Evolutionary conservation across 345 rosid genomes (phyloP).

Genomic region (Microcos paniculata): DNA sequence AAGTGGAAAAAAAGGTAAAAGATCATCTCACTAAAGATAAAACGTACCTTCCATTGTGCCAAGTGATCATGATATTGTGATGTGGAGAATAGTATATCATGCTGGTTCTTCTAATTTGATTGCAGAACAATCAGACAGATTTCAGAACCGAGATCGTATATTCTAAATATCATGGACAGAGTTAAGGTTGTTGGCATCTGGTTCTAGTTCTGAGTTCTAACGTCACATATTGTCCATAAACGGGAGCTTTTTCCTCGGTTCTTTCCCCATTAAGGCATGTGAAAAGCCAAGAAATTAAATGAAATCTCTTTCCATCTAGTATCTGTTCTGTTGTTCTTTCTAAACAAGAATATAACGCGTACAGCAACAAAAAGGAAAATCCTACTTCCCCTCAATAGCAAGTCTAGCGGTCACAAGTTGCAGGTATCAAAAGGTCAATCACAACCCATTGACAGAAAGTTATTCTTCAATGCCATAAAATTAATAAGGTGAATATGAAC

Average conservation of each 20-base stretch:
- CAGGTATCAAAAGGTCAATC: constrained; percentile 29
- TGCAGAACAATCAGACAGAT: not conserved
- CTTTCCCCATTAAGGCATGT: not conserved
- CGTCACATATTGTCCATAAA: constrained; percentile 11
- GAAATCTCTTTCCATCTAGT: constrained; percentile 12
- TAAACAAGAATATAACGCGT: constrained; percentile 10
- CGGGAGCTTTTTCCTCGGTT: not conserved
- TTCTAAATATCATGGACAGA: constrained; percentile 11
- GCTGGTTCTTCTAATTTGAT: not conserved
- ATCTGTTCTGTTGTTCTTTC: constrained; percentile 6
- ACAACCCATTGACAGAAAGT: constrained; percentile 22
- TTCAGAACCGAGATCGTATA: not conserved
- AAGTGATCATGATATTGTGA: not conserved
- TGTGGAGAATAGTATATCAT: not conserved
- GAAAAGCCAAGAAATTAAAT: constrained; percentile 22
- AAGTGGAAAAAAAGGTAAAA: not conserved
- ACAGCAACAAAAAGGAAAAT: not conserved
- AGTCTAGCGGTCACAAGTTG: constrained; percentile 13
- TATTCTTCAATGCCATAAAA: constrained; percentile 24
- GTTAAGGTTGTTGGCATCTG: constrained; percentile 21
- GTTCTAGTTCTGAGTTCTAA: constrained; percentile 23
- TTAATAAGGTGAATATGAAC: constrained; percentile 9
- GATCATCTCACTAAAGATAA: not conserved
- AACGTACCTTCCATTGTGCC: not conserved
- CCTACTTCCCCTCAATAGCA: not conserved